Conservation (phyloP, 2,329 filamentous ascomycete species). For the Sphaceloma murrayae region DNA sequence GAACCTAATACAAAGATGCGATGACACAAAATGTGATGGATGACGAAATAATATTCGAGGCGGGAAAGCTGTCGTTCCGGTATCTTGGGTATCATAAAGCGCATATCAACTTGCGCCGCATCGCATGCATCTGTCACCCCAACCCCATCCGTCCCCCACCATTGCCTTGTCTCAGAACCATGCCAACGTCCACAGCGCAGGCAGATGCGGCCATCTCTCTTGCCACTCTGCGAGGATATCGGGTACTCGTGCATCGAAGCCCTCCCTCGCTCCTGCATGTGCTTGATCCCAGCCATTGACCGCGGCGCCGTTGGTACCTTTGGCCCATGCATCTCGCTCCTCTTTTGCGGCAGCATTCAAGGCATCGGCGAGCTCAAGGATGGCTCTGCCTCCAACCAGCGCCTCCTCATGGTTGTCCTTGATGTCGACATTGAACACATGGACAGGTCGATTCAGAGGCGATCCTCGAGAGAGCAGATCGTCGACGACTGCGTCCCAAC, state of each 20-base stretch:
- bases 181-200: slow-evolving; percentile 85
- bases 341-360: slow-evolving; percentile 71
- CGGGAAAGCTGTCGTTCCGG: neutral
- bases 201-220: slow-evolving; percentile 83
- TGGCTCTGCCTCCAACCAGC: slow-evolving; percentile 77
- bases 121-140: slow-evolving; percentile 14
- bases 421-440: slow-evolving; percentile 98
- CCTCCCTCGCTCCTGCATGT: slow-evolving; percentile 54
- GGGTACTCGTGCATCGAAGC: slow-evolving; percentile 87
- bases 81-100: slow-evolving; percentile 1
- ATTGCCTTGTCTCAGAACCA: slow-evolving; percentile 57
- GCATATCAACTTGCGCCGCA: slow-evolving; percentile 1
- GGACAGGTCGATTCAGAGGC: slow-evolving; percentile 82
- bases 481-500: slow-evolving; percentile 95
- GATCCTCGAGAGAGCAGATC: slow-evolving; percentile 79
- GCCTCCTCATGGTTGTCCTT: slow-evolving; percentile 98
- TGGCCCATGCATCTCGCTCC: slow-evolving; percentile 68
- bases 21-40: neutral
- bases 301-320: slow-evolving; percentile 36
- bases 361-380: slow-evolving; percentile 78
- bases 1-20: too few species aligned
- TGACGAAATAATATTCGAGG: neutral
- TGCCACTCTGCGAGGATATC: slow-evolving; percentile 91
- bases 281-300: slow-evolving; percentile 63
- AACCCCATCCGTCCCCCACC: neutral